Evolutionary conservation across 345 rosid species (phyloP).

Genomic region (Melaleuca alternifolia): DNA sequence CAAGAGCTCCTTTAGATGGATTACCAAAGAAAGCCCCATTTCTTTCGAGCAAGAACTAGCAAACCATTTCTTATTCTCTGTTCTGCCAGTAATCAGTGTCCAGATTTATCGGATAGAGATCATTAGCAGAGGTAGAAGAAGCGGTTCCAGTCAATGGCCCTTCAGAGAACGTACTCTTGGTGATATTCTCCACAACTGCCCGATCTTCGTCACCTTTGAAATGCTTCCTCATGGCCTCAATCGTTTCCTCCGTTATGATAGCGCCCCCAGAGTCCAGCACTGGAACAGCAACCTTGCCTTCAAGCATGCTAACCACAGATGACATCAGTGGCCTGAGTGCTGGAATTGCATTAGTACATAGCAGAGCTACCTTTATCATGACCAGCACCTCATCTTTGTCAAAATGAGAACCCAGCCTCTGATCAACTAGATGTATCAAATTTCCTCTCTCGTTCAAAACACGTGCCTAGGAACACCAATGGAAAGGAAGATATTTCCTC

Average conservation of each 20-base stretch:
- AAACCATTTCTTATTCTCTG: not conserved
- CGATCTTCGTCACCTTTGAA: not conserved
- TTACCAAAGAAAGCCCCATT: not conserved
- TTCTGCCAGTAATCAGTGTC: not conserved
- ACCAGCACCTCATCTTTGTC: not conserved
- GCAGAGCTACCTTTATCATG: not conserved
- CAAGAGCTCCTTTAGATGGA: not conserved
- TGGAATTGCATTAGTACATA: conserved; percentile 1
- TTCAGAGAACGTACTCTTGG: not conserved
- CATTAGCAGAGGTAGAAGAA: conserved; percentile 18
- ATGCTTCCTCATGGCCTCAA: not conserved
- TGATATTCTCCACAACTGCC: not conserved
- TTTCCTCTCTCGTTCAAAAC: not conserved
- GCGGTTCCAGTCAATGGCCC: conserved; percentile 5
- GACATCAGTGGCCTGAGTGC: not conserved
- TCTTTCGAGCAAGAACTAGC: not conserved
- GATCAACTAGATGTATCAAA: not conserved
- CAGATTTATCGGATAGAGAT: conserved; percentile 9
- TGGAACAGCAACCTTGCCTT: not conserved
- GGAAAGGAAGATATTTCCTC: not conserved
- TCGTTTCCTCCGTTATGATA: not conserved
- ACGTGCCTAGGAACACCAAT: not conserved
- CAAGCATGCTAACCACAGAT: not conserved
- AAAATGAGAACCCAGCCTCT: not conserved
- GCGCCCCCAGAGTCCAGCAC: not conserved